Conservation (phyloP, 2,329 filamentous ascomycete species). For the Thelonectria discophora region DNA sequence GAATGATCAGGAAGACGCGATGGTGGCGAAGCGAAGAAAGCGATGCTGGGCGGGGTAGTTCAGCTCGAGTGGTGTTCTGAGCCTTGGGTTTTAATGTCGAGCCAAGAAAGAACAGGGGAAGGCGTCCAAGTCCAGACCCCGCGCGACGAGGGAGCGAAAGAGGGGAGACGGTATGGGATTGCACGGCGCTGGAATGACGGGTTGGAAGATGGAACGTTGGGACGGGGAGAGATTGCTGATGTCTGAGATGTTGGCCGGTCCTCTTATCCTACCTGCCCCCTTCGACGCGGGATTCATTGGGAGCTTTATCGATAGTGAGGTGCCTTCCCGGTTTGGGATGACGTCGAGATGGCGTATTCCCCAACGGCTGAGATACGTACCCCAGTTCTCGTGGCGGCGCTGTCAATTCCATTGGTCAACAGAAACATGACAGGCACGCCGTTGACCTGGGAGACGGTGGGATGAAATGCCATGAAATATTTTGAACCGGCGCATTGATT, state of each 20-base stretch:
- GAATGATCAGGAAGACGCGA: constrained; percentile 24
- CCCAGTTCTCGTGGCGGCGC: neutral
- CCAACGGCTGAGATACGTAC: constrained; percentile 39
- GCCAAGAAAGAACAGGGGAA: constrained; percentile 37
- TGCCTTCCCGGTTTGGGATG: constrained; percentile 31
- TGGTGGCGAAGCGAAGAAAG: constrained; percentile 28
- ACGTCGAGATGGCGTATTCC: constrained; percentile 39
- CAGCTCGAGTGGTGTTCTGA: constrained; percentile 30
- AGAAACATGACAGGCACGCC: neutral
- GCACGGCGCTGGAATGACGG: constrained; percentile 26
- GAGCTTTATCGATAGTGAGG: constrained; percentile 43
- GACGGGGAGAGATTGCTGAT: constrained; percentile 29
- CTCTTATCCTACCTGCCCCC: constrained; percentile 34
- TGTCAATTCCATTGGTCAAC: neutral
- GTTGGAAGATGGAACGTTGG: constrained; percentile 22
- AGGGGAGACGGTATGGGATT: constrained; percentile 3
- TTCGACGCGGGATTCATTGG: constrained; percentile 16
- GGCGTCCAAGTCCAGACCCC: constrained; percentile 22
- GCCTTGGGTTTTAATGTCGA: constrained; percentile 33
- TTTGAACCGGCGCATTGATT: neutral
- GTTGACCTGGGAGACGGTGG: neutral
- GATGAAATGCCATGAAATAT: neutral
- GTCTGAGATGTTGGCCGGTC: constrained; percentile 29
- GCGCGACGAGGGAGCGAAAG: constrained; percentile 1
- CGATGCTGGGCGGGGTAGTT: constrained; percentile 36